Evolutionary conservation across 768 basidiomycete species (phyloP).

Genomic region (Fomitopsis serialis): DNA sequence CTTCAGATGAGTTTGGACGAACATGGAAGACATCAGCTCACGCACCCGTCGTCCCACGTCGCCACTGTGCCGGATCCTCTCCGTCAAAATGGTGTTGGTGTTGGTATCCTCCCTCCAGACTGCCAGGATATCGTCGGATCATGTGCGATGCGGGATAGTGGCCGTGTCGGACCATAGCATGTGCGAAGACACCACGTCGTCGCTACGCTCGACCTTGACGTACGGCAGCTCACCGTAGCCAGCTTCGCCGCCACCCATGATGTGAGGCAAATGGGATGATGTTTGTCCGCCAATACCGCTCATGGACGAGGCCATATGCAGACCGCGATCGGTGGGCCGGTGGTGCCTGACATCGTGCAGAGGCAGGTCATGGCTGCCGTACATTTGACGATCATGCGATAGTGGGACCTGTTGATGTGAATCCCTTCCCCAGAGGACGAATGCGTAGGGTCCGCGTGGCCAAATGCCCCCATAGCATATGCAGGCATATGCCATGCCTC

Average conservation of each 20-base stretch:
- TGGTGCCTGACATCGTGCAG: not conserved
- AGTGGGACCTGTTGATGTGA: not conserved
- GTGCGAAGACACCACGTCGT: not conserved
- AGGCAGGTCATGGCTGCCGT: not conserved
- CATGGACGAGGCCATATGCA: not conserved
- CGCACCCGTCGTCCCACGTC: not conserved
- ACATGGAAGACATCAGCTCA: too few relatives aligned
- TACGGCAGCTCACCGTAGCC: not conserved
- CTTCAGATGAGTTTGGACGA: too few relatives aligned
- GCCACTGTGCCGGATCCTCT: not conserved
- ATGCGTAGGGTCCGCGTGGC: not conserved
- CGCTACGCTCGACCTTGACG: not conserved
- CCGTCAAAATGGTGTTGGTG: not conserved
- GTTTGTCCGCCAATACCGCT: not conserved
- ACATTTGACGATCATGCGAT: not conserved
- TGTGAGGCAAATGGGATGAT: not conserved
- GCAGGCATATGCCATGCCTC: not conserved
- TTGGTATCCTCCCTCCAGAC: not conserved
- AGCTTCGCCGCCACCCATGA: not conserved
- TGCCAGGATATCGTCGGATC: not conserved
- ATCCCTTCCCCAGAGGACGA: not conserved
- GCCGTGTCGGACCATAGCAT: not conserved
- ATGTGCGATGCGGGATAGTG: not conserved
- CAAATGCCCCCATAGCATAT: not conserved
- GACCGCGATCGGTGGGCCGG: not conserved